Base-by-base conservation (phyloP, 441 rosid species). In the Pelargonium myrrhifolium region DNA sequence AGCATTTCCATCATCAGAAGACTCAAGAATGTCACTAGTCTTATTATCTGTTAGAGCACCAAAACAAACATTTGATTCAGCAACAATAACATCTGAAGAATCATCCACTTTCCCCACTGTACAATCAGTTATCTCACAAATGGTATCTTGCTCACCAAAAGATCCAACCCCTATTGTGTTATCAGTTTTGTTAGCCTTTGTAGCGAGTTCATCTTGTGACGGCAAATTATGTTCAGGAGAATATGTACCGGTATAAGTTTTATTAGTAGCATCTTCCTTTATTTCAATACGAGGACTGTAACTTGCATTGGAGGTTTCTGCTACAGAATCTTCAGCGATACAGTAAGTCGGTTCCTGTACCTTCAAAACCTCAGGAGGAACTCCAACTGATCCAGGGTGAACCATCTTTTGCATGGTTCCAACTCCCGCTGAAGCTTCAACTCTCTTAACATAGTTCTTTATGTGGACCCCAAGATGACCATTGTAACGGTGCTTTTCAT, bases 391-490 rank as follows among this genome's bases (percentile, higher is more conserved):
- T 56, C 68, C 42, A 63, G 78, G 71, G 49, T 67, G 55, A 43
- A 56, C 56, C 22, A 49, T 70, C 65, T 68, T 71, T 55, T 66
- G 77, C 42, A 42, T 37, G 3, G 55, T 59, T 45, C 11, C 26
- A 1, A 39, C 70, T 62, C 73, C 76, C 17, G 21, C 71, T 24
- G 84, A 77, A 62, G 71, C 75, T 65, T 68, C 78, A 66, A 66
- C 72, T 62, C 70, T 70, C 70, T 64, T 75, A 40, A 66, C 68
- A 70, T 53, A 56, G 64, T 67, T 73, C 66, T 72, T 62, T 10
- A 69, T 69, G 68, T 78, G 81, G 70, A 66, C 58, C 68, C 62
- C 81, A 31, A 75, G 68, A 75, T 78, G 81, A 49, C 68, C 65
- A 69, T 55, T 37, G 65, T 69, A 72, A 14, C 68, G 62, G 58